Evolutionary conservation across 1,284 basidiomycete species (phyloP).

Genomic region (Neonothopanus nambi): DNA sequence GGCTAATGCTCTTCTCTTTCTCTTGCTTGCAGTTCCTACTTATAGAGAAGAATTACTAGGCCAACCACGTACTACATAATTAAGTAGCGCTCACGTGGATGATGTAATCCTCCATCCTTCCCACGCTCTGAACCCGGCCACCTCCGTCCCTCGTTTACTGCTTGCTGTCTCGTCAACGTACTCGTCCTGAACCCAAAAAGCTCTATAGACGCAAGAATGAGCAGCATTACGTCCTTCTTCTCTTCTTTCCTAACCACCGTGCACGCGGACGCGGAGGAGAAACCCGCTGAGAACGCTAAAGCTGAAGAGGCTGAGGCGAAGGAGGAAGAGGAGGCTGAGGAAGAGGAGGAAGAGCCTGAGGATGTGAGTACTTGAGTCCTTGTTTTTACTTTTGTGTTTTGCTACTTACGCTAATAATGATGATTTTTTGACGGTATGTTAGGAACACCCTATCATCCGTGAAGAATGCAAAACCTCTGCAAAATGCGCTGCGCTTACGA

Average conservation of each 20-base stretch:
- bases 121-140: too few species aligned
- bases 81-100: too few species aligned
- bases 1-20: too few species aligned
- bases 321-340: conserved; percentile 27
- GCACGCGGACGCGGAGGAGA: conserved; percentile 54
- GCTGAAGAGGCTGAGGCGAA: conserved; percentile 43
- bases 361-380: conserved; percentile 57
- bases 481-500: conserved; percentile 70
- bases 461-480: conserved; percentile 73
- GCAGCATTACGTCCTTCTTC: conserved; percentile 56
- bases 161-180: too few species aligned
- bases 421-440: not conserved
- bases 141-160: too few species aligned
- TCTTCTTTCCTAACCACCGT: conserved; percentile 60
- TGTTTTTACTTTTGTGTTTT: not conserved
- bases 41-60: too few species aligned
- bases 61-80: too few species aligned
- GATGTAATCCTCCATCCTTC: too few species aligned
- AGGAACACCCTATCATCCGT: conserved; percentile 69
- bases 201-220: too few species aligned
- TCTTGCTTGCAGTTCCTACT: too few species aligned
- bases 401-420: too few species aligned
- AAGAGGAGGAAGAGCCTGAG: conserved; percentile 73
- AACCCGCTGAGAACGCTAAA: conserved; percentile 34
- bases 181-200: too few species aligned